Conservation (phyloP, 176 grass and related monocot species). For the Guadua angustifolia region DNA sequence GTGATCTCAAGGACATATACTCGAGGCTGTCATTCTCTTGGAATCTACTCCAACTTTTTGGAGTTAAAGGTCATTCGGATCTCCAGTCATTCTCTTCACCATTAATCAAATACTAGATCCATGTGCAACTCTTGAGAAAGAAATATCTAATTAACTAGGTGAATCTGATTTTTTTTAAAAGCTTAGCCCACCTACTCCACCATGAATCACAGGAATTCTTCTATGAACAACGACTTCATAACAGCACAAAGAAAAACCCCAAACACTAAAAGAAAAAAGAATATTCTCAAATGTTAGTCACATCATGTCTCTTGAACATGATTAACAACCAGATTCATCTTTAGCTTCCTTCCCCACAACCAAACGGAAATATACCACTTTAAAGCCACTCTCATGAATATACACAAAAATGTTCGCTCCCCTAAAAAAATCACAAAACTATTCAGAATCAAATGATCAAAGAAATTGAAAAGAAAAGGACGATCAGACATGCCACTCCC, state of each 20-base stretch:
- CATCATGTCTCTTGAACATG: neutral
- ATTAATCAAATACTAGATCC: conserved; percentile 44
- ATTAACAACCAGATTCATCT: conserved; percentile 7
- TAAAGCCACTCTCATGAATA: neutral
- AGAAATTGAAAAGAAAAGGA: neutral
- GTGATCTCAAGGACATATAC: conserved; percentile 20
- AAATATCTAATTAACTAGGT: conserved; percentile 35
- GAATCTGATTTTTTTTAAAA: conserved; percentile 47
- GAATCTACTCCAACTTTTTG: conserved; percentile 46
- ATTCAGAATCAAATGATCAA: neutral
- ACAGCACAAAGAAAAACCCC: conserved; percentile 33
- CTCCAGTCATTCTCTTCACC: conserved; percentile 44
- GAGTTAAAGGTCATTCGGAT: conserved; percentile 39
- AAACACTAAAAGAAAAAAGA: conserved; percentile 3
- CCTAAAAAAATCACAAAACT: neutral
- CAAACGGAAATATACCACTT: neutral
- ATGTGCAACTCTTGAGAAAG: conserved; percentile 37
- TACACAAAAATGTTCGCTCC: neutral
- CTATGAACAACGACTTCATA: conserved; percentile 1
- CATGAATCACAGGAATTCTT: conserved; percentile 23
- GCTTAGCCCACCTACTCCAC: conserved; percentile 23
- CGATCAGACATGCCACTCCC: neutral
- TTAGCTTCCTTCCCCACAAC: neutral
- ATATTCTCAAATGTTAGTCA: neutral
- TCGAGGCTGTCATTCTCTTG: conserved; percentile 58